Base-by-base conservation (phyloP, 2,329 filamentous ascomycete species). In the Aspergillus felis region DNA sequence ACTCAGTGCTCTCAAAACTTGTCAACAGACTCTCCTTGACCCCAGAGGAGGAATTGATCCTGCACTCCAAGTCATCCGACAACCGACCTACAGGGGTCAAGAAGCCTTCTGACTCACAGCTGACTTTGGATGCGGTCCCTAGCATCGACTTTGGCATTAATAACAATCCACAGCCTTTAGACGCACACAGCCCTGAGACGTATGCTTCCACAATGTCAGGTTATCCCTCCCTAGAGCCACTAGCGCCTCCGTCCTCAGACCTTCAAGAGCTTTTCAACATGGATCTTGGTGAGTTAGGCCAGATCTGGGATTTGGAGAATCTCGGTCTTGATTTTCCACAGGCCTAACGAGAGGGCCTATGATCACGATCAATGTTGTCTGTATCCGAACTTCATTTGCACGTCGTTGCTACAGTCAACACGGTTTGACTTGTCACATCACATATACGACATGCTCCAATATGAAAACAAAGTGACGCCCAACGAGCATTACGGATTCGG, bases 301-400 rank as follows among this genome's bases (percentile, higher is more conserved):
- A 68, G 46, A 65, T 71, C 10, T 70, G 67, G 68, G 66, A 70
- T 42, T 69, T 64, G 67, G 61, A 61, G 29, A 60, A 62, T 27
- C 61, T 70, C 42, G 64, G 68, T 44, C 44, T 69, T 17, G 32
- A 57, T 44, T 50, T 58, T 20, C 14, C 32, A 7, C 32, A 7
- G 14, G 4, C 32, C 32, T 17, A 7, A 7, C 32, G 32, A 35
- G 32, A 35, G 12, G 6, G 12, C 32, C 3, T 35, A 35, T 14
- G 32, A 5, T 35, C 32, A 35, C 32, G 4, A 35, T 35, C 32
- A 17, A 17, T 2, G 10, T 14, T 32, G 12, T 35, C 32, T 35
- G 8, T 9, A 28, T 28, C 28, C 10, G 28, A 28, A 35, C 32
- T 14, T 35, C 14, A 12, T 17, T 6, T 35, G 32, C 32, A 35